Percentiles rank a stretch among this genome's conserved stretches.
These are phyloP conservation scores for Leucocoprinus sp. DNA, from an alignment of 768 basidiomycete species.

Conservation along the genomic window DNA sequence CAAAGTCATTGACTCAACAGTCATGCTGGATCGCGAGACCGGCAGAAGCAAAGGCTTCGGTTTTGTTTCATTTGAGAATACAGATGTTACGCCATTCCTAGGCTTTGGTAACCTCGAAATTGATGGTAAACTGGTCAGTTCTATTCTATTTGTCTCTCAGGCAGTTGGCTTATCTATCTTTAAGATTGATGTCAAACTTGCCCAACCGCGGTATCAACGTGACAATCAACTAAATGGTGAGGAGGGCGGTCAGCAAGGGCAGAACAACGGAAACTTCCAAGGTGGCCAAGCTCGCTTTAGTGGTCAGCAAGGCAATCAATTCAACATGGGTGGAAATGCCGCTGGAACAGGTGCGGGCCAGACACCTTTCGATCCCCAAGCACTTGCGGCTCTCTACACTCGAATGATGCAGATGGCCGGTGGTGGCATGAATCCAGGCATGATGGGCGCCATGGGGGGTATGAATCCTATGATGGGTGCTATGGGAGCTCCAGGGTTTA, in stretches of 20 bases:
- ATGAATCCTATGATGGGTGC: conserved; percentile 30
- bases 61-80: conserved; percentile 92
- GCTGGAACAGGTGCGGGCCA: conserved; percentile 30
- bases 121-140: conserved; percentile 86
- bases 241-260: conserved; percentile 31
- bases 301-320: conserved; percentile 31
- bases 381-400: conserved; percentile 87
- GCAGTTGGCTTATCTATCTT: not conserved
- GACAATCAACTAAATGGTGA: conserved; percentile 51
- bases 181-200: conserved; percentile 95
- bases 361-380: conserved; percentile 84
- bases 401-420: conserved; percentile 89
- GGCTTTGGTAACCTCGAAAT: conserved; percentile 85
- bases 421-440: conserved; percentile 45
- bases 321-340: conserved; percentile 21
- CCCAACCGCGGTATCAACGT: conserved; percentile 82
- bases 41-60: conserved; percentile 95
- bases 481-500: conserved; percentile 31
- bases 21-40: conserved; percentile 97
- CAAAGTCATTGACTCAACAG: conserved; percentile 93
- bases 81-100: conserved; percentile 83
- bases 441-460: conserved; percentile 49
- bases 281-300: conserved; percentile 13
- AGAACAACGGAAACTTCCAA: conserved; percentile 10
- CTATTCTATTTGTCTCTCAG: not conserved